Base-by-base conservation (phyloP, 805 yeast species). In the Yarrowia divulgata region DNA sequence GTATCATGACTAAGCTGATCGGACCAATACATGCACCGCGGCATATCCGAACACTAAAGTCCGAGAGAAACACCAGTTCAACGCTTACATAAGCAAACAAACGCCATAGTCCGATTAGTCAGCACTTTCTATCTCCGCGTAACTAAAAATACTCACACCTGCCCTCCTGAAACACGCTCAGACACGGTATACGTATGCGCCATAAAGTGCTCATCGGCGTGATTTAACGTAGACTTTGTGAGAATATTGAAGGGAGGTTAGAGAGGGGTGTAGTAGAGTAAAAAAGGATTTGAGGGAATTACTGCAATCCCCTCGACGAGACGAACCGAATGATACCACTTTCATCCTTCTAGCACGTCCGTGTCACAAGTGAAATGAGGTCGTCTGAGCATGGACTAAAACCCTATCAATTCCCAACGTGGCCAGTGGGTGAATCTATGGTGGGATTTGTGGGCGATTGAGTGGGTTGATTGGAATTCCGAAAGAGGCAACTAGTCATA, bases 391-490 rank as follows among this genome's bases (percentile, higher is more conserved):
- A 39, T 39, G 43, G 39, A 1, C 54, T 9, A 19, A 49, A 49
- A 49, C 54, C 54, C 54, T 49, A 49, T 32, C 54, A 14, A 7
- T 48, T 29, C 52, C 52, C 52, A 49, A 49, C 39, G 54, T 49
- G 54, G 19, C 39, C 32, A n/a, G 39, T 16, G 54, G 16, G 8
- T 14, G n/a, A 8, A 19, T 14, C 13, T 5, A 5, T 6, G 8
- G 19, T 19, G 8, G 32, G 12, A 23, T n/a, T 42, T n/a, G 10
- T 8, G 46, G 3, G 42, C 10, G 19, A n/a, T 10, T 18, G 5
- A 10, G 29, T 18, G 3, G 3, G 19, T 8, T 8, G 29, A 45
- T 18, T 18, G 6, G 6, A n/a, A 45, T 45, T 45, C 19, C 18
- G 7, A 18, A 45, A 45, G n/a, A n/a, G n/a, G n/a, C n/a, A n/a